Conservation (phyloP, 345 rosid genomes). For the Arabis hirsuta region DNA sequence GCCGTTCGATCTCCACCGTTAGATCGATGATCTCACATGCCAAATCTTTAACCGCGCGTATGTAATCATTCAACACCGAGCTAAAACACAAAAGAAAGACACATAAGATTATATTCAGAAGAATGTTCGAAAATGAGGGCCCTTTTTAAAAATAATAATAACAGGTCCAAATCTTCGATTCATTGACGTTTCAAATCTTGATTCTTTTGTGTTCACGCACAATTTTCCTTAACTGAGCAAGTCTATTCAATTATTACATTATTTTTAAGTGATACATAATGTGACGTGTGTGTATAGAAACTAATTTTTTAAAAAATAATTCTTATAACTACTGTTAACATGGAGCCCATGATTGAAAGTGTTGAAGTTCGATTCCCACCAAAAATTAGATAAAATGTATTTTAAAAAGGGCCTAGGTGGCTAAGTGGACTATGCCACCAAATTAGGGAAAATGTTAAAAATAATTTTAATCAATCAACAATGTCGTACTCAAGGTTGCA, state of each 20-base stretch:
- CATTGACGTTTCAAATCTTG: slow-evolving; percentile 30
- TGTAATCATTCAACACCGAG: slow-evolving; percentile 67
- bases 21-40: slow-evolving; percentile 80
- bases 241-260: slow-evolving; percentile 11
- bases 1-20: slow-evolving; percentile 59
- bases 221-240: slow-evolving; percentile 23
- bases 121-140: slow-evolving; percentile 40
- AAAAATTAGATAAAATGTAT: not conserved
- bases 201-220: slow-evolving; percentile 41
- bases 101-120: slow-evolving; percentile 21
- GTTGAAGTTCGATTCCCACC: slow-evolving; percentile 22
- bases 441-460: not conserved
- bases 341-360: slow-evolving; percentile 34
- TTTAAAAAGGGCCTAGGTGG: not conserved
- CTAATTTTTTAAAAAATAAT: not conserved
- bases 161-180: slow-evolving; percentile 23
- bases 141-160: not conserved
- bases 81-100: slow-evolving; percentile 43
- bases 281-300: slow-evolving; percentile 16
- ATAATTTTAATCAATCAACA: slow-evolving; percentile 22
- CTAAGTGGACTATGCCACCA: slow-evolving; percentile 19
- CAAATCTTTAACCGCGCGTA: slow-evolving; percentile 58
- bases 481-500: slow-evolving; percentile 38
- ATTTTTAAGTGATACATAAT: slow-evolving; percentile 4
- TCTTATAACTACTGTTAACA: not conserved